Conservation (phyloP, 2,329 filamentous ascomycete species). For the Cladobotryum mycophilum region DNA sequence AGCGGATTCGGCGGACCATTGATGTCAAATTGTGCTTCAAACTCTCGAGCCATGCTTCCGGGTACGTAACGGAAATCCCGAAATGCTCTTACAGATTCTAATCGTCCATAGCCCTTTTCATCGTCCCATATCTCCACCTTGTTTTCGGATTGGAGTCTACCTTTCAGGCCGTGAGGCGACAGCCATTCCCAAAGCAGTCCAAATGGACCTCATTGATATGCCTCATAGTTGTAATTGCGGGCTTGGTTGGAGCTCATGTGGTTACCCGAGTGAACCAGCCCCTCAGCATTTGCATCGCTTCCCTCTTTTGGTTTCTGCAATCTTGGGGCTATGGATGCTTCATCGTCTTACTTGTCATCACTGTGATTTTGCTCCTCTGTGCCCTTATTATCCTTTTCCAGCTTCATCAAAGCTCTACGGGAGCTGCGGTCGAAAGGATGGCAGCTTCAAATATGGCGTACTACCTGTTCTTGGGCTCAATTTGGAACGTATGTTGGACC, state of each 20-base stretch:
- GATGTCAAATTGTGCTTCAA: slow-evolving; percentile 44
- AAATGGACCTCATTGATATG: slow-evolving; percentile 48
- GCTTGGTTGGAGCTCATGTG: slow-evolving; percentile 51
- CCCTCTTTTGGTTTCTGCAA: slow-evolving; percentile 61
- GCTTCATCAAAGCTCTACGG: slow-evolving; percentile 46
- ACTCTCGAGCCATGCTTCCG: slow-evolving; percentile 54
- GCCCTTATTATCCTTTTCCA: slow-evolving; percentile 50
- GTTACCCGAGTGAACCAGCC: slow-evolving; percentile 51
- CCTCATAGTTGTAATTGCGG: slow-evolving; percentile 26
- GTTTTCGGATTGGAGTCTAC: slow-evolving; percentile 59
- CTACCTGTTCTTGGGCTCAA: slow-evolving; percentile 52
- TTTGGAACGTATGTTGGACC: slow-evolving; percentile 48
- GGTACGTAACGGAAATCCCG: slow-evolving; percentile 33
- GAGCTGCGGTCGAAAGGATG: slow-evolving; percentile 54
- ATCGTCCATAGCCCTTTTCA: slow-evolving; percentile 50
- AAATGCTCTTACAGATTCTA: slow-evolving; percentile 15
- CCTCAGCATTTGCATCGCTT: slow-evolving; percentile 58
- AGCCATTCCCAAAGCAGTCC: slow-evolving; percentile 51
- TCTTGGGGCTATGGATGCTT: slow-evolving; percentile 55
- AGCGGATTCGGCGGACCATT: slow-evolving; percentile 47
- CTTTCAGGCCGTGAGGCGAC: slow-evolving; percentile 46
- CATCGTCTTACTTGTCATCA: slow-evolving; percentile 44
- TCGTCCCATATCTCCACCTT: slow-evolving; percentile 59
- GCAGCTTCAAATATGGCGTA: slow-evolving; percentile 65
- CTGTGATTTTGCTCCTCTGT: slow-evolving; percentile 44